Conservation (phyloP, 2,329 filamentous ascomycete species). For the Fusarium pseudonygamai region DNA sequence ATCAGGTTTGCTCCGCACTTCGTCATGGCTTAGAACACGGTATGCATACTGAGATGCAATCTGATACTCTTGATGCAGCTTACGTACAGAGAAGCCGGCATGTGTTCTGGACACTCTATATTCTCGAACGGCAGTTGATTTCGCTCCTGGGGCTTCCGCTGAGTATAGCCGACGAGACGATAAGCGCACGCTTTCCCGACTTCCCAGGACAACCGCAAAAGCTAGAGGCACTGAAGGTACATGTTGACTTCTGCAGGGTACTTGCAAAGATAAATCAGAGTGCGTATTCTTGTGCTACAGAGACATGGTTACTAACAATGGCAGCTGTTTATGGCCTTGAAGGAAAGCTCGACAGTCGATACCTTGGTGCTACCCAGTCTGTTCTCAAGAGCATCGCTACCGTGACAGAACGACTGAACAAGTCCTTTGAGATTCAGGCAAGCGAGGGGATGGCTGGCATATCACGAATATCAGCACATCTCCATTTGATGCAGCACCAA, state of each 20-base stretch:
- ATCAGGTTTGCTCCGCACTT: slow-evolving; percentile 27
- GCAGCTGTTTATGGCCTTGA: slow-evolving; percentile 37
- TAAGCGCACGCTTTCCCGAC: slow-evolving; percentile 26
- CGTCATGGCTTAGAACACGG: slow-evolving; percentile 18
- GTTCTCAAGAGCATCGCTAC: slow-evolving; percentile 35
- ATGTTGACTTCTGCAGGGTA: slow-evolving; percentile 23
- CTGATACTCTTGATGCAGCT: background rate
- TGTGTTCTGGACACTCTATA: slow-evolving; percentile 34
- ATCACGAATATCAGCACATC: slow-evolving; percentile 29
- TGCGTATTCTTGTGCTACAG: background rate
- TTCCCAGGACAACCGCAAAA: slow-evolving; percentile 14
- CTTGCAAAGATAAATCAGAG: slow-evolving; percentile 36
- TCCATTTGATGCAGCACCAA: slow-evolving; percentile 36
- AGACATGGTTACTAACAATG: background rate
- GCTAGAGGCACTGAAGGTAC: slow-evolving; percentile 19
- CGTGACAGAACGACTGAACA: slow-evolving; percentile 29
- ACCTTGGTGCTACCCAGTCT: slow-evolving; percentile 25
- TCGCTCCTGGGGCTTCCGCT: slow-evolving; percentile 33
- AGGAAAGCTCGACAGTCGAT: slow-evolving; percentile 38
- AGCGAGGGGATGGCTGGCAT: slow-evolving; percentile 25
- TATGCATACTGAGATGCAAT: slow-evolving; percentile 36
- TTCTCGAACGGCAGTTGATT: slow-evolving; percentile 28
- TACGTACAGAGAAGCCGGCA: slow-evolving; percentile 27
- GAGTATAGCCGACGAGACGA: slow-evolving; percentile 26
- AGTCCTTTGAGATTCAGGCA: slow-evolving; percentile 27